Conservation (phyloP, 208 protist species). For the Leishmania mexicana region DNA sequence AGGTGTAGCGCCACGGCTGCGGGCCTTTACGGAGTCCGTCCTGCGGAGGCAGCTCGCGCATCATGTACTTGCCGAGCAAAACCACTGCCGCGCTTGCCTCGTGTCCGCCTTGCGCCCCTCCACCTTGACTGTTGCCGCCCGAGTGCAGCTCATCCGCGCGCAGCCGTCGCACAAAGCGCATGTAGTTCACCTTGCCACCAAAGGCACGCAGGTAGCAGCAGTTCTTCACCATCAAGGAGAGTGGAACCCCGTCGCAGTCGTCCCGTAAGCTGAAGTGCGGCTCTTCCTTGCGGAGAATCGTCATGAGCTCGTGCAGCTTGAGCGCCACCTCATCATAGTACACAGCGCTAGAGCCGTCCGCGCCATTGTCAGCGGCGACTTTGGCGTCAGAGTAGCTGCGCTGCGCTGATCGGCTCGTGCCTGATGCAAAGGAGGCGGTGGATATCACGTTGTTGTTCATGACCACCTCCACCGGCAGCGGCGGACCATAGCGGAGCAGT, state of each 20-base stretch:
- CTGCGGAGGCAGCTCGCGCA: conserved; percentile 73
- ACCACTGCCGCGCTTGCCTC: conserved; percentile 15
- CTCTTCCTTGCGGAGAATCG: conserved; percentile 50
- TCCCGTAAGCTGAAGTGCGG: conserved; percentile 63
- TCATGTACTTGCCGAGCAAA: conserved; percentile 81
- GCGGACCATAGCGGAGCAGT: conserved; percentile 74
- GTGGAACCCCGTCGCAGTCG: conserved; percentile 73
- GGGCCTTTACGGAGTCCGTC: conserved; percentile 82
- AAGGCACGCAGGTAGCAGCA: conserved; percentile 70
- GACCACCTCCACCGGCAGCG: conserved; percentile 76
- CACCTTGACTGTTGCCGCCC: not conserved
- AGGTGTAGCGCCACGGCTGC: conserved; percentile 77
- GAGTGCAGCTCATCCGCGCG: conserved; percentile 3
- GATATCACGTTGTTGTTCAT: conserved; percentile 52
- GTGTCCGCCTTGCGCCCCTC: not conserved
- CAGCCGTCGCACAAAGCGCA: conserved; percentile 66
- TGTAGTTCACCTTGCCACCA: conserved; percentile 70
- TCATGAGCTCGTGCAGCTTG: conserved; percentile 57
- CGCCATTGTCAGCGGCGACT: conserved; percentile 17
- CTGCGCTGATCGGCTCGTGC: not conserved
- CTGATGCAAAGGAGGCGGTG: not conserved
- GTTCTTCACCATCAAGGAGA: conserved; percentile 83
- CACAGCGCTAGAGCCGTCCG: conserved; percentile 38
- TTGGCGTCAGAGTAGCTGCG: conserved; percentile 32
- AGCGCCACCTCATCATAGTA: conserved; percentile 78